These are phyloP conservation scores for Grigorovia yakushimaensis DNA, from an alignment of 805 yeast species.

Conservation along the genomic window DNA sequence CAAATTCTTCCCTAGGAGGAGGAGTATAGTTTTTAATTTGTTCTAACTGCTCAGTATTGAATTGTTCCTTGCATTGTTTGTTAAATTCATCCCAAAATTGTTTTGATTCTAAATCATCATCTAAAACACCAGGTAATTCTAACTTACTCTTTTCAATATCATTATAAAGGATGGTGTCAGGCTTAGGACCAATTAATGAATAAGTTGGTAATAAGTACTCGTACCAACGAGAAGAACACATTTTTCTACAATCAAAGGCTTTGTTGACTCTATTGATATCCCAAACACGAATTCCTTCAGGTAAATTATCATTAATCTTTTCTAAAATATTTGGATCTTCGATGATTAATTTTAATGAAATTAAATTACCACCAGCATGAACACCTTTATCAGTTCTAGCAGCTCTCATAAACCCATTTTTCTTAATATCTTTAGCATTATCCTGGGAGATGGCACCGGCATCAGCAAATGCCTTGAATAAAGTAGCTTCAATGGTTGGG, in stretches of 20 bases:
- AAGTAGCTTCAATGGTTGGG: conserved; percentile 82
- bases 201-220: conserved; percentile 91
- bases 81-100: conserved; percentile 58
- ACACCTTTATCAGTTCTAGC: conserved; percentile 93
- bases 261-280: conserved; percentile 83
- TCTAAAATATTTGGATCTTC: conserved; percentile 52
- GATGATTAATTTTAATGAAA: conserved; percentile 65
- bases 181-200: conserved; percentile 84
- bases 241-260: conserved; percentile 86
- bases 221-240: conserved; percentile 93
- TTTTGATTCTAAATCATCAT: conserved; percentile 59
- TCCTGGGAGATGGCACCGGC: conserved; percentile 86
- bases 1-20: conserved; percentile 31
- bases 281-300: conserved; percentile 87
- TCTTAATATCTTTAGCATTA: conserved; percentile 80
- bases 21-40: conserved; percentile 24
- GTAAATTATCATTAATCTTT: conserved; percentile 66
- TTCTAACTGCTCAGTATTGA: conserved; percentile 20
- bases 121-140: conserved; percentile 48
- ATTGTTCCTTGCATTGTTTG: conserved; percentile 29
- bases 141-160: conserved; percentile 44
- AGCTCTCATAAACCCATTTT: conserved; percentile 78
- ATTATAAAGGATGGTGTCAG: conserved; percentile 53
- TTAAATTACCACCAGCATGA: conserved; percentile 92
- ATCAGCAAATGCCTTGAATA: conserved; percentile 70